Conservation (phyloP, 768 basidiomycete genomes). For the Termitomyces sp. region DNA sequence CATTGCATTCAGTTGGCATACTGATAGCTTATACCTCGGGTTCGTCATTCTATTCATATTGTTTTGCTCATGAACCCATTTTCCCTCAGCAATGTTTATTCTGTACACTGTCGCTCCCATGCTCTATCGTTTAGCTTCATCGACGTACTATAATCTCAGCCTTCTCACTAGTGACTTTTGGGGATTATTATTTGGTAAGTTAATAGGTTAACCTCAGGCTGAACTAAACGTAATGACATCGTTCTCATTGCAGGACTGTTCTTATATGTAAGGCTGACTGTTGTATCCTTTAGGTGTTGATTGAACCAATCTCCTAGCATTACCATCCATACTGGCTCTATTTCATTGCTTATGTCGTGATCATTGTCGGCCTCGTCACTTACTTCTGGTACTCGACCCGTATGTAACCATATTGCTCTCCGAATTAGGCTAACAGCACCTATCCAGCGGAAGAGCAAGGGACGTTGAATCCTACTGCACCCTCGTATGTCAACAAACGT, state of each 20-base stretch:
- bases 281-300: neutral
- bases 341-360: conserved; percentile 73
- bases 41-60: conserved; percentile 16
- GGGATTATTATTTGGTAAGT: conserved; percentile 71
- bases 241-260: conserved; percentile 35
- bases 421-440: conserved; percentile 1
- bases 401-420: conserved; percentile 35
- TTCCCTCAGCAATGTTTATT: conserved; percentile 67
- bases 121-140: conserved; percentile 82
- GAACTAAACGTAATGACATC: neutral
- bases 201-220: neutral
- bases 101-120: conserved; percentile 85
- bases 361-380: conserved; percentile 68
- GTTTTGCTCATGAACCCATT: neutral
- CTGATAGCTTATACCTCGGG: conserved; percentile 37
- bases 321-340: conserved; percentile 87
- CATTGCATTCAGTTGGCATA: conserved; percentile 35
- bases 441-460: conserved; percentile 23
- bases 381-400: conserved; percentile 88
- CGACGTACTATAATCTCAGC: conserved; percentile 82
- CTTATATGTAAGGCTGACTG: conserved; percentile 36
- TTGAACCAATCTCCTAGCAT: conserved; percentile 42
- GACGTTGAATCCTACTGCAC: conserved; percentile 16
- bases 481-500: conserved; percentile 19
- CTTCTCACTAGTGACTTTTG: conserved; percentile 88